Evolutionary conservation across 1,139 yeast genomes (phyloP).

Genomic region (Kodamaea fungicola): DNA sequence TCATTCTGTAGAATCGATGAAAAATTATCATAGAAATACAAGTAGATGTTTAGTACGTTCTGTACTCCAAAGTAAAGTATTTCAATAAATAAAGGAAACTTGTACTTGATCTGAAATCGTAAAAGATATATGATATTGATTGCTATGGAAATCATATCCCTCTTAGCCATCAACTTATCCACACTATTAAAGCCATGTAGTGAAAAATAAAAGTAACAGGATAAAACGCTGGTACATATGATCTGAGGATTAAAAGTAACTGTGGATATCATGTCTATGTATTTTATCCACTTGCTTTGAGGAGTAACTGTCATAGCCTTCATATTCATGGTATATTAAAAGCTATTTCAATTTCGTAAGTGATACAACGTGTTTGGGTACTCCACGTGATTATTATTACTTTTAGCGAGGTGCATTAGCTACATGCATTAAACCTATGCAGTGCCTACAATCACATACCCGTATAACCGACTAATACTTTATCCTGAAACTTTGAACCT

Average conservation of each 20-base stretch:
- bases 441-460: too few relatives aligned
- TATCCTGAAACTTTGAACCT: too few relatives aligned
- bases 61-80: constrained; percentile 14
- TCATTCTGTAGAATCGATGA: too few relatives aligned
- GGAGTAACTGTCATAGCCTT: not conserved
- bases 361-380: too few relatives aligned
- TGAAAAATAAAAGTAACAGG: constrained; percentile 2
- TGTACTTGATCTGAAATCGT: constrained; percentile 14
- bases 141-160: constrained; percentile 19
- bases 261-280: constrained; percentile 2
- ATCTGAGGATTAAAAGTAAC: constrained; percentile 5
- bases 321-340: too few relatives aligned
- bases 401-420: too few relatives aligned
- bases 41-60: constrained; percentile 6
- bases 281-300: constrained; percentile 1
- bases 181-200: constrained; percentile 1
- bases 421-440: too few relatives aligned
- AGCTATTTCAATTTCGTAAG: too few relatives aligned
- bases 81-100: constrained; percentile 12
- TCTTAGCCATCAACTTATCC: constrained; percentile 8
- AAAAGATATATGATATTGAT: constrained; percentile 20
- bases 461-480: too few relatives aligned
- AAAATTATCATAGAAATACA: too few relatives aligned
- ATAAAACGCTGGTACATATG: constrained; percentile 1
- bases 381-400: too few relatives aligned